Evolutionary conservation across 2,329 filamentous ascomycete species (phyloP).

Genomic region (Microdochium trichocladiopsis): DNA sequence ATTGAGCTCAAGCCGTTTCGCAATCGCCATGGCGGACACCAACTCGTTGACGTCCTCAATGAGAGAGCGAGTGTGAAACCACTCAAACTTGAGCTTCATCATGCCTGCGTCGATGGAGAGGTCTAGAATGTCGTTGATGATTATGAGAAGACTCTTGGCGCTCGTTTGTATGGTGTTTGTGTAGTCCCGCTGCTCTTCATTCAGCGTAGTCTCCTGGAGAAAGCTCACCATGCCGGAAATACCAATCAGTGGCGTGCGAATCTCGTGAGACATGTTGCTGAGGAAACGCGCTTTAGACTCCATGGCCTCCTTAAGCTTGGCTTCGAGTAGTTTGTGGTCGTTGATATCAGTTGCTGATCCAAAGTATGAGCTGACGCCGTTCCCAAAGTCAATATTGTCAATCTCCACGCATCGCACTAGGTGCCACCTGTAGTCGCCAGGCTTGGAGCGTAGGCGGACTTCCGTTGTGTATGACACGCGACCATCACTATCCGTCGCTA

Average conservation of each 20-base stretch:
- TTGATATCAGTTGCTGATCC: constrained; percentile 98
- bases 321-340: constrained; percentile 88
- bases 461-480: constrained; percentile 84
- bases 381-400: constrained; percentile 68
- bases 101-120: constrained; percentile 94
- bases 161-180: constrained; percentile 95
- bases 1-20: constrained; percentile 89
- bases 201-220: constrained; percentile 80
- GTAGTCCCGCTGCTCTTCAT: constrained; percentile 88
- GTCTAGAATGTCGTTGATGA: constrained; percentile 96
- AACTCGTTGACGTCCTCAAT: constrained; percentile 97
- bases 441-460: constrained; percentile 76
- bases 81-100: constrained; percentile 90
- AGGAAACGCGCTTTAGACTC: constrained; percentile 93
- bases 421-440: constrained; percentile 90
- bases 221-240: constrained; percentile 98
- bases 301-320: constrained; percentile 94
- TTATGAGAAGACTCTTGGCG: constrained; percentile 84
- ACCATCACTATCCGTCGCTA: constrained; percentile 76
- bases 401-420: constrained; percentile 85
- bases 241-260: constrained; percentile 87
- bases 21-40: constrained; percentile 88
- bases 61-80: constrained; percentile 87
- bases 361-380: constrained; percentile 85
- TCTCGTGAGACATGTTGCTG: constrained; percentile 98